Conservation (phyloP, 345 rosid genomes). For the Gossypium stocksii region DNA sequence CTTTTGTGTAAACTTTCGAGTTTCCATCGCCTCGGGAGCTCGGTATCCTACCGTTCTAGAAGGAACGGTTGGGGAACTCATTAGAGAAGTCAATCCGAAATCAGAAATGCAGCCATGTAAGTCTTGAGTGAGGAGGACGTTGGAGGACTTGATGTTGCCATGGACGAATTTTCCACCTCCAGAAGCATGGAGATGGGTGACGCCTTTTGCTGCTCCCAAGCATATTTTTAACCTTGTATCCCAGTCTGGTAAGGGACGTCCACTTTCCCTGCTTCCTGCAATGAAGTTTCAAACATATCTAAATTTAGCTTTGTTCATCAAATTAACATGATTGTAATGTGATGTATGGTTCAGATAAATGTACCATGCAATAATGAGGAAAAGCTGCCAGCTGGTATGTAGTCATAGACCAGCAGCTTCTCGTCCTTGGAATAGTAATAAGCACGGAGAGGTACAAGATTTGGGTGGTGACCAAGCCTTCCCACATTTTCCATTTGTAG, state of each 20-base stretch:
- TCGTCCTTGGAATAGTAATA: constrained; percentile 93
- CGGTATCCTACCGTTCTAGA: constrained; percentile 56
- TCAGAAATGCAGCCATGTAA: constrained; percentile 64
- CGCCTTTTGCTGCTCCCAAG: constrained; percentile 58
- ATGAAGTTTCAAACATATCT: neutral
- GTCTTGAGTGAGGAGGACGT: constrained; percentile 58
- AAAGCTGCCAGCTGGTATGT: constrained; percentile 30
- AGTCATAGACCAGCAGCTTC: constrained; percentile 83
- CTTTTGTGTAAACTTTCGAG: constrained; percentile 50
- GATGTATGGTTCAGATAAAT: neutral
- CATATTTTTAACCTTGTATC: constrained; percentile 57
- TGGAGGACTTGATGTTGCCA: constrained; percentile 73
- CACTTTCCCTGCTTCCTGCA: constrained; percentile 39
- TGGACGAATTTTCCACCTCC: constrained; percentile 44
- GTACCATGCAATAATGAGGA: constrained; percentile 7
- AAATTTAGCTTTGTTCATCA: neutral
- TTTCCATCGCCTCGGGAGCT: constrained; percentile 69
- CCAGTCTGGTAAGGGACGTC: constrained; percentile 52
- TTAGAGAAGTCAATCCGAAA: constrained; percentile 51
- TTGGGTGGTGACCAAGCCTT: constrained; percentile 60
- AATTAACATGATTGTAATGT: neutral
- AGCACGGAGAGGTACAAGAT: constrained; percentile 85
- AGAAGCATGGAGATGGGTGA: constrained; percentile 53
- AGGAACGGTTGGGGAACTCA: constrained; percentile 37
- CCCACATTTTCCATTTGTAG: constrained; percentile 86